These are phyloP conservation scores for Selaginella moellendorffii DNA, from an alignment of 75 land plant species.

Conservation along the genomic window DNA sequence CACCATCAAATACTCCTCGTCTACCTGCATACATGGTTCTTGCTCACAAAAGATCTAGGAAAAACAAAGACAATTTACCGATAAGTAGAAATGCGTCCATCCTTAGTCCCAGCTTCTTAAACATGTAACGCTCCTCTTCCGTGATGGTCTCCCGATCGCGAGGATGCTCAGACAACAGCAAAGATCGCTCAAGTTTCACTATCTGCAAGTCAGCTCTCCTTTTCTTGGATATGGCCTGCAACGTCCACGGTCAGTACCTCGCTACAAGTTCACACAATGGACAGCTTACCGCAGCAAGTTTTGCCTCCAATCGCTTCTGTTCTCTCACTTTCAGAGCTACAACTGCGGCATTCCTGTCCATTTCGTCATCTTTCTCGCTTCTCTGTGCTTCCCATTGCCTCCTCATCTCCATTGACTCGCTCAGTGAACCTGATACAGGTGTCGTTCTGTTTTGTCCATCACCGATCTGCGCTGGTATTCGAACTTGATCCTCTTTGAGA, in stretches of 20 bases:
- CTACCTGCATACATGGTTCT: conserved; percentile 39
- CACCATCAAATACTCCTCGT: conserved; percentile 85
- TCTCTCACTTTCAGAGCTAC: neutral
- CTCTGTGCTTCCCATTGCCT: neutral
- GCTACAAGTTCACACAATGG: neutral
- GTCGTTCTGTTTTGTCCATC: neutral
- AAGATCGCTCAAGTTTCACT: conserved; percentile 29
- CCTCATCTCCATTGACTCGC: neutral
- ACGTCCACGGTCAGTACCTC: neutral
- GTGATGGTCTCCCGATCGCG: conserved; percentile 60
- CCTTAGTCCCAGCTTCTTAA: conserved; percentile 70
- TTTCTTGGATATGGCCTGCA: conserved; percentile 49
- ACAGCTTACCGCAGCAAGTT: conserved; percentile 6
- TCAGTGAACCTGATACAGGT: neutral
- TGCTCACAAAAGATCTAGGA: conserved; percentile 5
- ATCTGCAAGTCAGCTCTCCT: conserved; percentile 43
- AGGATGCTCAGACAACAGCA: conserved; percentile 23
- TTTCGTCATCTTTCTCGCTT: neutral
- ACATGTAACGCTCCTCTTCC: conserved; percentile 87
- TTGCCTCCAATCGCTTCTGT: conserved; percentile 9
- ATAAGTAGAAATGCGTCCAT: conserved; percentile 77
- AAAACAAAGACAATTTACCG: conserved; percentile 33
- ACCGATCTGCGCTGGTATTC: no score
- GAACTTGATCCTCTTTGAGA: neutral
- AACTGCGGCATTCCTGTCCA: neutral